Base-by-base conservation (phyloP, 2,329 filamentous ascomycete genomes). In the Calonectria multiphialidica region DNA sequence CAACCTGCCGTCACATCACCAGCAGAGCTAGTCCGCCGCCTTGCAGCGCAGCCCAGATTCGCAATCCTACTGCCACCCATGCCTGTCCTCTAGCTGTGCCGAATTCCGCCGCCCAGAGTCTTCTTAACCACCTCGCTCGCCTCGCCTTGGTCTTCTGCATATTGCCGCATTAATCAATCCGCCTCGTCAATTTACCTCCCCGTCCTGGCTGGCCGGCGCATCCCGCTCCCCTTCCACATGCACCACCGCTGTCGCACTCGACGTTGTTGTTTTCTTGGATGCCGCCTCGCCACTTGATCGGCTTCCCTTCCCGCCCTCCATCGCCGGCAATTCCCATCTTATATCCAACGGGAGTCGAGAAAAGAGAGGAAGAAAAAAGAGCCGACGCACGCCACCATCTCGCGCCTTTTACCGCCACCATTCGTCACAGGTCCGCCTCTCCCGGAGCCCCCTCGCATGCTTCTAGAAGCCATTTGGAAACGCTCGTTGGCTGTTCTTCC, bases 381-480 rank as follows among this genome's bases (percentile, higher is more conserved):
- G 28, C 53, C 53, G 53, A 59, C 53, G 33, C 33, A 59, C 53
- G 33, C 33, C 33, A 13, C 33, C 33, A 57, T 23, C 53, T 21
- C 21, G 30, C 53, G 33, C 50, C 18, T 7, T 16, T 37, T 25
- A 18, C 21, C n/a, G 21, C 35, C 53, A 59, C 53, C 21, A 40
- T 37, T 40, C 53, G 53, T n/a, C 44, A 47, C 18, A 50, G 5
- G 21, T 40, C 53, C 53, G 53, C 53, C 37, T 59, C 53, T 59
- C 30, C 53, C 53, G 53, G 50, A 59, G 21, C n/a, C n/a, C 21
- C 35, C 53, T 40, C 53, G 10, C 35, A 59, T 59, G 53, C 53
- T 59, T 59, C 53, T 59, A 59, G 53, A 59, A 59, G 53, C 30
- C 33, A 10, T 59, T 30, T 59, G 35, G 53, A 59, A 59, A 18